Base-by-base conservation (phyloP, 2,329 filamentous ascomycete species). In the Fusarium mundagurra region DNA sequence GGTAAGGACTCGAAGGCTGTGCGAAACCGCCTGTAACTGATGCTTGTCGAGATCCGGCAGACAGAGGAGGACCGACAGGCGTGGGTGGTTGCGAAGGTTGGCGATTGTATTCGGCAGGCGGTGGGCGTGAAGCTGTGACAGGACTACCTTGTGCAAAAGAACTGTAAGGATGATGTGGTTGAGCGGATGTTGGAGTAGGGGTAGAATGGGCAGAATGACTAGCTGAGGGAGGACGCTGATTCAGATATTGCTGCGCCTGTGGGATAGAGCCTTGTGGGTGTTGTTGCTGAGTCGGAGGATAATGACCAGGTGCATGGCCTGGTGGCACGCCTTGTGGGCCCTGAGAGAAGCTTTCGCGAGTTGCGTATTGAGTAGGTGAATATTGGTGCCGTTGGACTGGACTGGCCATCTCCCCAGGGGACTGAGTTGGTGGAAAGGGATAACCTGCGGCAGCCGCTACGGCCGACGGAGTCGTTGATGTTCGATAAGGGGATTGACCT, bases 151-250 rank as follows among this genome's bases (percentile, higher is more conserved):
- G 88, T 31, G 79, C 81, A 72, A 87, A 89, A 34, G 83, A 80
- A 18, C 86, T 86, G 74, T 87, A 89, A 14, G 86, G 85, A 51
- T 87, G 87, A 80, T 91, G 89, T 77, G 87, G 88, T 53, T 91
- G 89, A 22, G 89, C 87, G 44, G 89, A 91, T 12, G 88, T 90
- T n/a, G 89, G 89, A 41, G 90, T 92, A 17, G 88, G 83, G 33
- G 86, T 87, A 18, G 90, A 91, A 63, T 91, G 88, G 11, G 86
- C 83, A 33, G 90, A 92, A 67, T 88, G 88, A 48, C 90, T 89
- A 18, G 86, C 84, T 29, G 90, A 92, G 64, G 88, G 88, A 47
- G 90, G 89, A 76, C 89, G 82, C 69, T 86, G 85, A 64, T 87
- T 87, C 55, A 83, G 78, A 73, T 79, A 82, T 33, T 82, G 74